Base-by-base conservation (phyloP, 1,284 basidiomycete genomes). In the Ceratobasidium sp. region DNA sequence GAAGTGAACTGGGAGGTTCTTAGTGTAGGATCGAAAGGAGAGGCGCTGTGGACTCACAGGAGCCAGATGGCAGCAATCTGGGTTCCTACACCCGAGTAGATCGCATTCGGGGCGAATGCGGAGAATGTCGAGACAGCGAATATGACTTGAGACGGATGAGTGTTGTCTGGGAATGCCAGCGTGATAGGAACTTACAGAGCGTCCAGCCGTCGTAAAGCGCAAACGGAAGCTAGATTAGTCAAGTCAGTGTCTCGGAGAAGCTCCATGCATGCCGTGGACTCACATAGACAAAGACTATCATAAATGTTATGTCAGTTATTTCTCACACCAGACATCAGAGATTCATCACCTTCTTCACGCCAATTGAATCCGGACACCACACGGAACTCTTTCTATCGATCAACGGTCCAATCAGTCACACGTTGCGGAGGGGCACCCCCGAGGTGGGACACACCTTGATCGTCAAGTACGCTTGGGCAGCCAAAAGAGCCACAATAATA, bases 1-100 rank as follows among this genome's bases (percentile, higher is more conserved):
- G 29, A 27, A 69, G 42, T 17, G 67, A 43, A n/a, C 71, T 72
- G 38, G 7, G 13, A 70, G 25, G 22, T 31, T 20, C 42, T 29
- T 13, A 32, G 34, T 38, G 31, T 25, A 13, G n/a, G 10, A 38
- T 64, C 22, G 31, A 32, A 29, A 8, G 49, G 47, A 42, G 15
- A 38, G 32, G 42, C 22, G 52, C 20, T 52, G 40, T 29, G 34
- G 31, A 60, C 72, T 15, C 69, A 73, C 71, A 73, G 54, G 27
- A 73, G 38, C 72, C 72, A 73, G n/a, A 73, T 65, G n/a, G 72
- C 72, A n/a, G 70, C 20, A 40, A 73, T 68, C 47, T 69, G 68
- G 8, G 69, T 64, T 8, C 57, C 54, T 13, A 70, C 34, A 15
- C 72, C 72, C 13, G 72, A 67, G n/a, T 52, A n/a, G 31, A 70